Evolutionary conservation across 2,329 filamentous ascomycete species (phyloP), one percentile per base, ranked within the genome.

Genomic region (Acrocalymma vagum): DNA sequence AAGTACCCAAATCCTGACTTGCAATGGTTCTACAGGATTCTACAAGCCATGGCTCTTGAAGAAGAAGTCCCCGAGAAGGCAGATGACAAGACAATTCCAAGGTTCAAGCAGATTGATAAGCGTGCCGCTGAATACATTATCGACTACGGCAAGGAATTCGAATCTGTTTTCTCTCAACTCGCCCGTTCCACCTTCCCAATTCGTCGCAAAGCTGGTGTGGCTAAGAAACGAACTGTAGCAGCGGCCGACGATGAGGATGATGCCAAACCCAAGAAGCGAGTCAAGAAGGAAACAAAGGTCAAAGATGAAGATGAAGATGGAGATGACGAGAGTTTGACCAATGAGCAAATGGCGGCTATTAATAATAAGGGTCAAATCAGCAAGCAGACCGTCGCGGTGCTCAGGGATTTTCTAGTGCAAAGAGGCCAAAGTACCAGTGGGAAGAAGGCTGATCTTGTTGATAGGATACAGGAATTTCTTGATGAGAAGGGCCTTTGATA

Each of bases 1-100:
- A 94, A 87, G 61, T 97, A 96, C 60, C 90, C 94, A 0, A 99
- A 99, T 48, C 91, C 92, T 63, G 82, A 88, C 7, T 77, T 99
- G 16, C 94, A 99, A 72, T 99, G 93, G 92, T 94, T 97, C 73
- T 99, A 97, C 76, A 86, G 84, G 48, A 95, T 99, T 29, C 75
- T 99, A 1, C 94, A 99, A 71, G 87, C 89, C 6, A 79, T 96
- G 42, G 94, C 94, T 0, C 78, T 99, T 1, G 92, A 96, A 23
- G 94, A 99, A 65, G 92, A 96, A 53, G 74, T 95, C 1, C 92
- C 92, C 0, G 86, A 88, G 14, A 72, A 79, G 29, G 77, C 81
- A 2, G 81, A 86, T 33, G 94, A 99, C 63, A 85, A 87, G 51
- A 97, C 94, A 0, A 66, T 89, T 10, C 94, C 94, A 2, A 90